These are phyloP conservation scores for Fusarium sp. DNA, from an alignment of 2,329 filamentous ascomycete species.

Conservation along the genomic window DNA sequence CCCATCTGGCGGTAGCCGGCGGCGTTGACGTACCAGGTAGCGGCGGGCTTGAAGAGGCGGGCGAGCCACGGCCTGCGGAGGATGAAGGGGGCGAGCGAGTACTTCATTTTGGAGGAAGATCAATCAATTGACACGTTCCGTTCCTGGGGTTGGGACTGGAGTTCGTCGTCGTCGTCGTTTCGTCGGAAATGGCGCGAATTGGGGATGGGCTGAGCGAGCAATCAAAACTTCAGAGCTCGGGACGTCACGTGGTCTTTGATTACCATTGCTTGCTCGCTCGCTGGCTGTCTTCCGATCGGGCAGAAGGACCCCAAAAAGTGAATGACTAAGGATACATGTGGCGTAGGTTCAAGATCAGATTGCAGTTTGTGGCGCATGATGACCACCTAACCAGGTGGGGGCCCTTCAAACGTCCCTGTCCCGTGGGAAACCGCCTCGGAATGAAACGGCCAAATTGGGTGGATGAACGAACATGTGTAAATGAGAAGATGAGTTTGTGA, in stretches of 20 bases:
- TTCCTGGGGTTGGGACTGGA: slow-evolving; percentile 33
- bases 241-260: slow-evolving; percentile 55
- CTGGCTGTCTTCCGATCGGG: slow-evolving; percentile 39
- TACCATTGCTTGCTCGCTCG: slow-evolving; percentile 46
- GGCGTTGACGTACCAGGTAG: slow-evolving; percentile 90
- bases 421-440: slow-evolving; percentile 46
- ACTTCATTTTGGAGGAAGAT: slow-evolving; percentile 70
- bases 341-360: not conserved
- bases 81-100: slow-evolving; percentile 80
- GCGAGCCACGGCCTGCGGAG: slow-evolving; percentile 87
- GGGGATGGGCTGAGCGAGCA: slow-evolving; percentile 51
- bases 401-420: slow-evolving; percentile 36
- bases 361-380: not conserved
- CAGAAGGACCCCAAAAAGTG: slow-evolving; percentile 23
- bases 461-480: slow-evolving; percentile 3
- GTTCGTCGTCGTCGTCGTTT: slow-evolving; percentile 41
- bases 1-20: slow-evolving; percentile 94
- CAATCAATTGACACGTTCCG: slow-evolving; percentile 45
- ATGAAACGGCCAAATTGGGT: slow-evolving; percentile 37
- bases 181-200: slow-evolving; percentile 53
- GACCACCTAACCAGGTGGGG: too few species aligned
- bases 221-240: slow-evolving; percentile 51
- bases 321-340: slow-evolving; percentile 10
- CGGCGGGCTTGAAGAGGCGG: slow-evolving; percentile 80
- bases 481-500: not conserved